Base-by-base conservation (phyloP, 192 early-diverging fungal genomes). In the Pilobolus umbonatus region DNA sequence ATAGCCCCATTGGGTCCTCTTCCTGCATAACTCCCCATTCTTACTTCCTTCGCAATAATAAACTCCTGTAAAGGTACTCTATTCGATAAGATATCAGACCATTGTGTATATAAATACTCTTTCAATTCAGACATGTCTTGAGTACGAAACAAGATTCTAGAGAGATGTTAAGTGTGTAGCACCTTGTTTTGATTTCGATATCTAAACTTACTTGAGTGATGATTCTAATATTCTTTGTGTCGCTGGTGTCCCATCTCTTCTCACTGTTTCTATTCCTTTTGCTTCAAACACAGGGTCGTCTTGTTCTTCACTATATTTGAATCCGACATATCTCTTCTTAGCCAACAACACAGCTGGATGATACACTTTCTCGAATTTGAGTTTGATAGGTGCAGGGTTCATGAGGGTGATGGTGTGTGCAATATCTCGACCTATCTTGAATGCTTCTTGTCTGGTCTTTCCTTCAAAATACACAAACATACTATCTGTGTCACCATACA, bases 321-420 rank as follows among this genome's bases (percentile, higher is more conserved):
- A 88, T 0, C 95, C 95, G 5, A 90, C 89, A 60, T 98, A 98
- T 24, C 94, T 78, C 69, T 96, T 98, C 64, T 96, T 96, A n/a
- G 93, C 82, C 15, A 93, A 71, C 53, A 98, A 56, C 4, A 98
- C 72, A 57, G 88, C 91, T 3, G 92, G 92, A 35, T 87, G 85
- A 60, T 96, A 96, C 0, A 98, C 88, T 68, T 96, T 96, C 71
- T 98, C 95, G 64, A 98, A 90, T 62, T 95, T 94, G 21, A 98
- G 83, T 59, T 88, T 91, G 21, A 98, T 77, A 0, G 95, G 95
- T 22, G 69, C 66, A 2, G 90, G 92, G 61, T 91, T 90, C 71
- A 75, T 62, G 19, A 65, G 48, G 0, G 94, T 94, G 36, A 96
- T 78, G 0, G 75, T 79, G 11, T 83, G 73, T 1, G 91, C 85